Percentiles rank a stretch among this genome's conserved stretches.
Evolutionary conservation across 768 basidiomycete genomes (phyloP).

Genomic region (Rickenella mellea): DNA sequence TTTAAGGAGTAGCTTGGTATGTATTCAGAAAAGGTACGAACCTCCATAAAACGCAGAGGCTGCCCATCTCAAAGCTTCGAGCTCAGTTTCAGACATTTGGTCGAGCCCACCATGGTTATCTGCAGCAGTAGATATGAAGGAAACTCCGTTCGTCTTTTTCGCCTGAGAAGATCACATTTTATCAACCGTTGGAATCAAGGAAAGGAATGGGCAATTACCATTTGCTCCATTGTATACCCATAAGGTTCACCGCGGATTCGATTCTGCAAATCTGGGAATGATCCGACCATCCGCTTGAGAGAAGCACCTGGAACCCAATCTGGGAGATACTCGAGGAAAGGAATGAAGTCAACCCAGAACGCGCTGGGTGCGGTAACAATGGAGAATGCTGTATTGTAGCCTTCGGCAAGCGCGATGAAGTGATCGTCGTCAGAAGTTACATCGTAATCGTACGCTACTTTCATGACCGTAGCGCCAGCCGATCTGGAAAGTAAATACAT

Average conservation of each 20-base stretch:
- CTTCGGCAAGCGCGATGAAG: neutral
- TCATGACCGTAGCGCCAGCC: neutral
- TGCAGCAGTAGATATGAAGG: constrained; percentile 8
- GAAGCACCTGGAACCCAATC: constrained; percentile 7
- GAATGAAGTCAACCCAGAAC: neutral
- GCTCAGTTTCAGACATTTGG: too few relatives aligned
- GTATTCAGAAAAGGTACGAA: neutral
- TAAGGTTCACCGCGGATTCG: constrained; percentile 17
- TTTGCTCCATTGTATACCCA: constrained; percentile 18
- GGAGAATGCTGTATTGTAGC: constrained; percentile 6
- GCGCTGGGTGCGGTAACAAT: neutral
- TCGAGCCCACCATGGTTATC: neutral
- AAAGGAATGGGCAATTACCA: constrained; percentile 19
- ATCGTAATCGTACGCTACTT: neutral
- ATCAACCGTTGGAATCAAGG: neutral
- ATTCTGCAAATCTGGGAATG: neutral
- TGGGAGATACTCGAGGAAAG: neutral
- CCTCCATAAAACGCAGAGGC: neutral
- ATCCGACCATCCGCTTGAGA: constrained; percentile 19
- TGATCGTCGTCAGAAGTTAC: neutral
- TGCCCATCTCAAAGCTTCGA: neutral
- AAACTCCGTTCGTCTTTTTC: constrained; percentile 10
- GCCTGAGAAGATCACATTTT: constrained; percentile 6
- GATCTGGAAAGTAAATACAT: constrained; percentile 9
- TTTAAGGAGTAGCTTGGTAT: neutral